Evolutionary conservation across 768 basidiomycete genomes (phyloP).

Genomic region (Rhizopogon salebrosus): DNA sequence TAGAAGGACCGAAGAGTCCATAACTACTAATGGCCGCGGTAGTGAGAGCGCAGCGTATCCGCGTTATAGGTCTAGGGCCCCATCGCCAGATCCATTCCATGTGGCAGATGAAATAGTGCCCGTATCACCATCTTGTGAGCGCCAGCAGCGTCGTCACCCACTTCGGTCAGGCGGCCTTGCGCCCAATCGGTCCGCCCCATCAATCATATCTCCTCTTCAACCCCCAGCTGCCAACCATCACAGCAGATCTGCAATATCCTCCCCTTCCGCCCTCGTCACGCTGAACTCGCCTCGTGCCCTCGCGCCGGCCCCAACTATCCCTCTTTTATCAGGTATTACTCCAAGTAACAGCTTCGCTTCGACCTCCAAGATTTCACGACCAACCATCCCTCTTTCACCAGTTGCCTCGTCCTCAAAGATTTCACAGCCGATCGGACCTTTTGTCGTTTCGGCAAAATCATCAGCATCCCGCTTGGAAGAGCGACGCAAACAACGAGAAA

Average conservation of each 20-base stretch:
- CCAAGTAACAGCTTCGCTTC: background rate
- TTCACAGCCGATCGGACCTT: background rate
- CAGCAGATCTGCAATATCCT: background rate
- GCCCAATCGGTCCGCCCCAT: background rate
- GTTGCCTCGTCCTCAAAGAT: background rate
- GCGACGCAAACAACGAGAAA: constrained; percentile 15
- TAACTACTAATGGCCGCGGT: no score
- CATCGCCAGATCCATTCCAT: background rate
- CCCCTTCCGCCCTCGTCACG: background rate
- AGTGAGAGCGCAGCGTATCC: no score
- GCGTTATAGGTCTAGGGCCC: background rate
- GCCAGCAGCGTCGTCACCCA: background rate
- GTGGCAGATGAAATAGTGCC: no score
- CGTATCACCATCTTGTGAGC: background rate
- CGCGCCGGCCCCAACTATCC: background rate
- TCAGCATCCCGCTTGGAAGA: constrained; percentile 8
- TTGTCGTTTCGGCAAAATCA: background rate
- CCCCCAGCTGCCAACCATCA: background rate
- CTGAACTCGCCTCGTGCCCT: background rate
- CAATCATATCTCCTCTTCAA: background rate
- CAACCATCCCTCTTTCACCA: background rate
- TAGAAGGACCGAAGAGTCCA: background rate
- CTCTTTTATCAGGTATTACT: background rate
- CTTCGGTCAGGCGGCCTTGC: background rate
- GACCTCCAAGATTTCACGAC: background rate